Conservation (phyloP, 163 green algal species). For the Prototheca wickerhamii region DNA sequence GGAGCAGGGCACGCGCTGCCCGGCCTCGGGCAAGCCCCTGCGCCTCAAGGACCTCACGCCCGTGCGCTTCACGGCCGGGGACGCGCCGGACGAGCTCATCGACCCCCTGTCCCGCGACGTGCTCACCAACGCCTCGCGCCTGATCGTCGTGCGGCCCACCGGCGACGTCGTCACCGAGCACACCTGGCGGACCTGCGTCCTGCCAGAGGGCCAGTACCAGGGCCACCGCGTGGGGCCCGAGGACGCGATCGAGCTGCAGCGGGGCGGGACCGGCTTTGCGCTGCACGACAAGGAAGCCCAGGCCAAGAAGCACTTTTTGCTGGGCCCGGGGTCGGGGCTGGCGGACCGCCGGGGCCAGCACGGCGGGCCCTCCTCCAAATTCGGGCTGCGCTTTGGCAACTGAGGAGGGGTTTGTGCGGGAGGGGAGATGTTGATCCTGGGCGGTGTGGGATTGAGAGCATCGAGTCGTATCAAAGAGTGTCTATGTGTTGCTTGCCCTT, state of each 20-base stretch:
- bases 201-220: constrained; percentile 71
- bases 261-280: constrained; percentile 80
- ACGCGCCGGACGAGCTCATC: constrained; percentile 55
- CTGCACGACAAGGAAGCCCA: constrained; percentile 65
- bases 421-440: background rate
- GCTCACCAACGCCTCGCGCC: constrained; percentile 74
- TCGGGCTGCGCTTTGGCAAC: constrained; percentile 74
- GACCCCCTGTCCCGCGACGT: constrained; percentile 84
- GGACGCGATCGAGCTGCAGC: constrained; percentile 81
- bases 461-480: background rate
- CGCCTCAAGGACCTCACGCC: constrained; percentile 73
- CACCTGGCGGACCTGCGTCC: constrained; percentile 80
- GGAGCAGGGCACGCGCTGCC: constrained; percentile 72
- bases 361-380: constrained; percentile 38
- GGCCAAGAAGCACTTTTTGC: constrained; percentile 48
- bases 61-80: constrained; percentile 12
- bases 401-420: constrained; percentile 25
- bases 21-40: constrained; percentile 78
- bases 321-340: constrained; percentile 67
- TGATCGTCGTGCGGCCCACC: constrained; percentile 77
- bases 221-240: constrained; percentile 40
- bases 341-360: constrained; percentile 79
- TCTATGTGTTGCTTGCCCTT: no score
- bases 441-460: background rate
- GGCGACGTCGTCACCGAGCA: constrained; percentile 79